Evolutionary conservation across 768 basidiomycete genomes (phyloP).

Genomic region (Leucosporidium yakuticum): DNA sequence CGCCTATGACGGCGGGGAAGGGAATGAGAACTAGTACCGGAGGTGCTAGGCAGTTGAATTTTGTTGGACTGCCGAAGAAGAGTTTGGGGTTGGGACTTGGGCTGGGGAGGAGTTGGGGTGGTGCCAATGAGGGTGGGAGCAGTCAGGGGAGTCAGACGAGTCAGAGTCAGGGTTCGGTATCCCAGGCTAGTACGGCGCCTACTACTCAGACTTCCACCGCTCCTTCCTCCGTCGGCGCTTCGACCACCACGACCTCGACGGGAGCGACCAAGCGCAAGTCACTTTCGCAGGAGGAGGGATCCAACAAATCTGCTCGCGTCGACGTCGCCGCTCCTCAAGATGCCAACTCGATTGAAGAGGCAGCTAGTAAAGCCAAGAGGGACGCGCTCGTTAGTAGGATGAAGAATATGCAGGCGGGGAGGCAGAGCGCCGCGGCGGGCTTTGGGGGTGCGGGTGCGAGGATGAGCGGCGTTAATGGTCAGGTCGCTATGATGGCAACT

Average conservation of each 20-base stretch:
- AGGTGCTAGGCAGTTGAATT: conserved; percentile 27
- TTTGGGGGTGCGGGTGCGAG: neutral
- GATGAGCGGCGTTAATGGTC: conserved; percentile 4
- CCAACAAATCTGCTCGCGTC: conserved; percentile 23
- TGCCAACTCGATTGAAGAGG: conserved; percentile 11
- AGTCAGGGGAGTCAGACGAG: neutral
- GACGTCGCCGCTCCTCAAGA: conserved; percentile 8
- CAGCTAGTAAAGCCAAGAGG: conserved; percentile 11
- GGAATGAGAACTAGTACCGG: conserved; percentile 13
- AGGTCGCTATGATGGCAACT: neutral
- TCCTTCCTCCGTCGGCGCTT: neutral
- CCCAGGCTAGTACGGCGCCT: neutral
- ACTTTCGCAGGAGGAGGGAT: conserved; percentile 6
- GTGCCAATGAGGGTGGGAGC: neutral
- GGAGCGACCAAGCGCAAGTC: conserved; percentile 33
- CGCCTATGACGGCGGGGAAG: too few relatives aligned
- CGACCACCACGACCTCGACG: conserved; percentile 2
- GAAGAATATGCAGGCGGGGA: conserved; percentile 17
- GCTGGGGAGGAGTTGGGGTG: conserved; percentile 13
- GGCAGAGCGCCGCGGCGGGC: conserved; percentile 15
- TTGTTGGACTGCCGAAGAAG: conserved; percentile 33
- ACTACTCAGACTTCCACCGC: neutral
- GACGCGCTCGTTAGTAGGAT: conserved; percentile 17
- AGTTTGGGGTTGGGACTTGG: conserved; percentile 20
- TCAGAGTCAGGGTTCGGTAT: conserved; percentile 14